Evolutionary conservation across 2,329 filamentous ascomycete species (phyloP).

Genomic region (Monilinia polystroma): DNA sequence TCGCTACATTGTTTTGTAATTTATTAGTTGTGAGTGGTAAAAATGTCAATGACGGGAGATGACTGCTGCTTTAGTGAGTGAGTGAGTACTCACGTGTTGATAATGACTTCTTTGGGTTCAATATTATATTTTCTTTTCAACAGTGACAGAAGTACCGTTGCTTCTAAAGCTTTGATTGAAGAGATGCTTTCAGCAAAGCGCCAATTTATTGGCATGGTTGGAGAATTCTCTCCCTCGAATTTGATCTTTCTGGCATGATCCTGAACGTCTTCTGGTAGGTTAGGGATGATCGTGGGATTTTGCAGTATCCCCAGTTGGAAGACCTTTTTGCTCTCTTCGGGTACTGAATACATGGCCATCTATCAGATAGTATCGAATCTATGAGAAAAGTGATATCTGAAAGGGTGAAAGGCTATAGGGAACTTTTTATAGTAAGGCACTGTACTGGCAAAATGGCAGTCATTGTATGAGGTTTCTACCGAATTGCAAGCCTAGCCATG

Average conservation of each 20-base stretch:
- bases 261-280: not conserved
- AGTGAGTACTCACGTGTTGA: slow-evolving; percentile 46
- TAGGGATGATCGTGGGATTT: slow-evolving; percentile 5
- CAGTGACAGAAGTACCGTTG: slow-evolving; percentile 47
- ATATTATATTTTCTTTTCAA: slow-evolving; percentile 48
- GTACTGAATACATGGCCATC: slow-evolving; percentile 16
- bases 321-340: slow-evolving; percentile 3
- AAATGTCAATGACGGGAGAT: slow-evolving; percentile 36
- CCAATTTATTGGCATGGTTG: slow-evolving; percentile 55
- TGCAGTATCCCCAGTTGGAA: slow-evolving; percentile 5
- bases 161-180: slow-evolving; percentile 50
- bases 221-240: slow-evolving; percentile 47
- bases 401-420: not conserved
- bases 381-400: not conserved
- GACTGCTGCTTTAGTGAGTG: not conserved
- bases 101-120: slow-evolving; percentile 44
- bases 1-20: too few relatives aligned
- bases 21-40: not conserved
- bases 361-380: not conserved
- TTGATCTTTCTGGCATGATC: slow-evolving; percentile 32
- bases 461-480: too few relatives aligned
- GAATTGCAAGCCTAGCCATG: too few relatives aligned
- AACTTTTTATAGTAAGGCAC: not conserved
- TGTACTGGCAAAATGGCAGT: too few relatives aligned
- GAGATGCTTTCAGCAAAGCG: slow-evolving; percentile 55